Percentiles rank a stretch among this genome's conserved stretches.
These are phyloP conservation scores for Tephrocybe rancida DNA, from an alignment of 768 basidiomycete genomes.

Conservation along the genomic window DNA sequence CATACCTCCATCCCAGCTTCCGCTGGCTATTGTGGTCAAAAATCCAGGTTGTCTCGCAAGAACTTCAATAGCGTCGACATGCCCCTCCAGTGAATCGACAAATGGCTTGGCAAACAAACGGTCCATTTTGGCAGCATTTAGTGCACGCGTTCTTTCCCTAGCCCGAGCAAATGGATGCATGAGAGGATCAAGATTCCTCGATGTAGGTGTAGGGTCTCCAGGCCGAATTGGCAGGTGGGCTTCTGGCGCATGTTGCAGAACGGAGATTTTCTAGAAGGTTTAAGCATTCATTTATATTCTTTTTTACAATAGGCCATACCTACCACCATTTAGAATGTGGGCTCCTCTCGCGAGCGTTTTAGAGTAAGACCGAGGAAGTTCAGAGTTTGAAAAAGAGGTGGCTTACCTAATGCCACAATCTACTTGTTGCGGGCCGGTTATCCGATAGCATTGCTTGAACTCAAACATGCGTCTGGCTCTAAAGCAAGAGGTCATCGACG, in stretches of 20 bases:
- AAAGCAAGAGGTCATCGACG: conserved; percentile 7
- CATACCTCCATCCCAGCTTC: conserved; percentile 94
- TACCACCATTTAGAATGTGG: conserved; percentile 14
- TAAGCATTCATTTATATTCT: background rate
- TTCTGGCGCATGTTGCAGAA: conserved; percentile 82
- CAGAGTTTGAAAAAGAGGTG: conserved; percentile 4
- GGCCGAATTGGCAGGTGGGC: conserved; percentile 71
- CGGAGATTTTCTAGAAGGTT: conserved; percentile 72
- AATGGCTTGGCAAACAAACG: conserved; percentile 98
- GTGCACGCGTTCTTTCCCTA: conserved; percentile 89
- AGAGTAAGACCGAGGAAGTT: background rate
- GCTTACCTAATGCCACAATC: conserved; percentile 7
- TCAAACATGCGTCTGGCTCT: background rate
- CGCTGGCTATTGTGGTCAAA: conserved; percentile 82
- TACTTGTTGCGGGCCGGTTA: background rate
- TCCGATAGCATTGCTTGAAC: background rate
- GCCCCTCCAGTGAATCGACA: conserved; percentile 86
- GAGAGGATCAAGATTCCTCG: conserved; percentile 92
- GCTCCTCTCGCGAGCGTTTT: background rate
- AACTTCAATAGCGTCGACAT: conserved; percentile 92
- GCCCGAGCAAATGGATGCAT: conserved; percentile 94
- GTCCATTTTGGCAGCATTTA: conserved; percentile 97
- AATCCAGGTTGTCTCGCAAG: conserved; percentile 73
- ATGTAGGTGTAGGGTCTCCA: conserved; percentile 86
- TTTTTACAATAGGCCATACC: conserved; percentile 5